Evolutionary conservation across 805 yeast genomes (phyloP), one percentile per base, ranked within the genome.

Genomic region (Metahyphopichia silvanorum): DNA sequence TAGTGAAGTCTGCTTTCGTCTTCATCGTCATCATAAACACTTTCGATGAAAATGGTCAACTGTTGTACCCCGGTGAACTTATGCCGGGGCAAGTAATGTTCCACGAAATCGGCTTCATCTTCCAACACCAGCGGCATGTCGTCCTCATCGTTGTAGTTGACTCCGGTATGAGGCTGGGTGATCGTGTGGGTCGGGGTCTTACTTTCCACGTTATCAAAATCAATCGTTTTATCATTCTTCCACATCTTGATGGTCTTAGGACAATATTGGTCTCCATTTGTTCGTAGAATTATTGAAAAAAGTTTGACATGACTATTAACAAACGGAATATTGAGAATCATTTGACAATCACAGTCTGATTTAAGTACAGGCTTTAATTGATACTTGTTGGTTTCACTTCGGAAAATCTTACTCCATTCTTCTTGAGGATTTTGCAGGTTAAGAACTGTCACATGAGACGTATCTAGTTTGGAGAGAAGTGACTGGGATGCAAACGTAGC

Each of bases 261-360:
- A 32, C 95, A 84, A 35, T 74, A 66, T 16, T 68, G 67, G 27
- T 71, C 74, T 1, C 78, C 79, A 34, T 77, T 67, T 1, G 88
- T 72, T 43, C 96, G 69, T 8, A 91, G 40, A 2, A 84, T 74
- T 1, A 91, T 44, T 3, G 95, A 83, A 51, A 76, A 85, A 21
- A 91, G 57, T 51, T 82, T 86, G 25, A 85, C 87, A 16, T 74
- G 63, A 1, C 83, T 84, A 9, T 82, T 78, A 23, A 63, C 38
- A 48, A 91, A 91, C 18, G 96, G 97, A 18, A 91, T 74, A 33
- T 77, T 74, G 20, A 91, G 44, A 20, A 89, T 73, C 44, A 89
- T 43, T 53, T 91, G 96, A 37, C 81, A 76, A 49, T 91, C 98
- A 2, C 84, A 78, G 53, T 89, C 96, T 1, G 85, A 76, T 56